Conservation (phyloP, 129 eudicot genomes). For the Escallonia herrerae region DNA sequence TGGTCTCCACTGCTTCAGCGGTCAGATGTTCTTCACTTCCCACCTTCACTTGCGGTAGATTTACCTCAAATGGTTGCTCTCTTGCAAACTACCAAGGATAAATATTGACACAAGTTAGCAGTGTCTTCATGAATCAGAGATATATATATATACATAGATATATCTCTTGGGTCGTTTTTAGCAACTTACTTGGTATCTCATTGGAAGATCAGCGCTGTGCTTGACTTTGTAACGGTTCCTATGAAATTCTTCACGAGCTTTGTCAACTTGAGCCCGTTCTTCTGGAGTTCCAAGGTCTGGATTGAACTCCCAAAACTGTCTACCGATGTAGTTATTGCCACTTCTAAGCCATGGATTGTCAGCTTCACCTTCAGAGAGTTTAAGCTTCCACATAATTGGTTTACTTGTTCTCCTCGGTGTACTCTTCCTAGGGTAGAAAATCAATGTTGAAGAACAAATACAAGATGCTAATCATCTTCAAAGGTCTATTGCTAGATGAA, state of each 20-base stretch:
- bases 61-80: constrained; percentile 27
- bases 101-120: no score
- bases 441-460: no score
- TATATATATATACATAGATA: no score
- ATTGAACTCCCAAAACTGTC: constrained; percentile 55
- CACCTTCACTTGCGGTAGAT: constrained; percentile 23
- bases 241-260: constrained; percentile 37
- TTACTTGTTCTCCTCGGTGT: no score
- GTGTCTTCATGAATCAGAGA: not conserved
- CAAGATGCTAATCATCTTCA: no score
- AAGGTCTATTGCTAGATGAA: no score
- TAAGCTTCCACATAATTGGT: constrained; percentile 31
- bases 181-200: no score
- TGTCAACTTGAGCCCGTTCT: constrained; percentile 30
- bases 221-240: constrained; percentile 28
- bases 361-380: constrained; percentile 25
- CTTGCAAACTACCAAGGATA: constrained; percentile 26
- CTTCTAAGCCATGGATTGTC: constrained; percentile 29
- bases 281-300: constrained; percentile 27
- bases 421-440: no score
- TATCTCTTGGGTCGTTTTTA: no score
- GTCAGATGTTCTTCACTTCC: constrained; percentile 30
- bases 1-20: constrained; percentile 35
- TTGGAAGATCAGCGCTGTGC: constrained; percentile 30
- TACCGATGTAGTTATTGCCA: constrained; percentile 34